Evolutionary conservation across 2,329 filamentous ascomycete species (phyloP), one percentile per base, ranked within the genome.

Genomic region (Capronia coronata): DNA sequence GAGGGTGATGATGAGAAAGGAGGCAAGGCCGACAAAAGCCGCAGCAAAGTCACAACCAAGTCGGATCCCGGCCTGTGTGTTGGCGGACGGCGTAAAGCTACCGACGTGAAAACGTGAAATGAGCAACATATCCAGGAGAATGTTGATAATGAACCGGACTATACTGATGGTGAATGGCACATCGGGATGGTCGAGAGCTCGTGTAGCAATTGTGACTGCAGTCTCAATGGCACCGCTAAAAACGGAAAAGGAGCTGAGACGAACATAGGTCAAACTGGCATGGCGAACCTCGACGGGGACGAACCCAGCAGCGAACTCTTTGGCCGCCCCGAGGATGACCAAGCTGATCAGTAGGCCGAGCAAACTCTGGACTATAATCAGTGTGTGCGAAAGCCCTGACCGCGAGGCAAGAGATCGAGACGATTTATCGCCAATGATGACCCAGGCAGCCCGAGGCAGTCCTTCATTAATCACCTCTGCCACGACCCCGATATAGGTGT

Each of bases 401-500:
- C 83, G 74, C 11, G 76, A 70, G 0, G 65, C 51, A 0, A 75
- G 62, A 0, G 69, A 68, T 1, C 81, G 74, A 1, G 75, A 78
- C 0, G 76, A 66, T 22, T 74, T 75, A 64, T 87, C 81, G 6
- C 81, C 83, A 49, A 87, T 86, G 49, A 85, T 75, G 4, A 82
- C 71, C 78, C 80, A 88, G 0, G 82, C 74, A 0, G 82, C 79
- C 18, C 83, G 74, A 0, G 83, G 83, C 0, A 88, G 75, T 0
- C 84, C 83, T 62, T 88, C 84, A 56, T 87, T 87, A 13, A 88
- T 65, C 0, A 86, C 82, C 61, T 87, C 80, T 1, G 76, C 77
- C 0, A 86, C 71, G 0, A 80, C 75, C 16, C 0, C 25, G 25
- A 27, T 27, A 27, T 27, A 27, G 25, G 25, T 27, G 25, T 27